These are phyloP conservation scores for Leccinum longicurvipes DNA, from an alignment of 768 basidiomycete species.

Conservation along the genomic window DNA sequence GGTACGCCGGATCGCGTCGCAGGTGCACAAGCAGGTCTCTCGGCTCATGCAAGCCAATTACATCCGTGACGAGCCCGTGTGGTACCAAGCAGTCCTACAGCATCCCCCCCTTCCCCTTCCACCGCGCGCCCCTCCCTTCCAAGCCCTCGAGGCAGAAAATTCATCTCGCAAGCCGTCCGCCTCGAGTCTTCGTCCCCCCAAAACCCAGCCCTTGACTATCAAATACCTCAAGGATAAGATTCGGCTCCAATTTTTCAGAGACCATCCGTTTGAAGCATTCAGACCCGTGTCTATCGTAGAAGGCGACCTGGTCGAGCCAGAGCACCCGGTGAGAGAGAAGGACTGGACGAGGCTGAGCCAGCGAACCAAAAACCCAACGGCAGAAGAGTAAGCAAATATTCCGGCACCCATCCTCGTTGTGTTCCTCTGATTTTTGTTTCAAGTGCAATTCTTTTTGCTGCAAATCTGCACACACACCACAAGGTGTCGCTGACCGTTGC, in stretches of 20 bases:
- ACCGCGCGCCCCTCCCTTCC: constrained; percentile 57
- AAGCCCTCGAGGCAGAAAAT: constrained; percentile 44
- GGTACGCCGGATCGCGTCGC: constrained; percentile 78
- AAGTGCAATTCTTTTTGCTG: constrained; percentile 78
- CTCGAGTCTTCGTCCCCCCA: constrained; percentile 33
- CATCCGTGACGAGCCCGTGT: constrained; percentile 65
- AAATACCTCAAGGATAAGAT: constrained; percentile 82
- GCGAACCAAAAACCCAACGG: constrained; percentile 73
- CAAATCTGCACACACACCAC: constrained; percentile 72
- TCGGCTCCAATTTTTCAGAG: constrained; percentile 87
- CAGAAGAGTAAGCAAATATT: constrained; percentile 77
- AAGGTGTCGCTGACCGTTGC: constrained; percentile 66
- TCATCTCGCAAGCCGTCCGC: constrained; percentile 21
- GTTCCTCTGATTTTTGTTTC: constrained; percentile 10
- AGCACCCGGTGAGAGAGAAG: constrained; percentile 53
- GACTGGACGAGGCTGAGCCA: constrained; percentile 81
- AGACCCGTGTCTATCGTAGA: constrained; percentile 78
- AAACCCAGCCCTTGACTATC: constrained; percentile 54
- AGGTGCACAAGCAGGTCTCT: constrained; percentile 86
- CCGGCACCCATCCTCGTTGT: neutral
- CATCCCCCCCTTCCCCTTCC: constrained; percentile 89
- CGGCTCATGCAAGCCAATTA: constrained; percentile 69
- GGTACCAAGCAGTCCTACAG: constrained; percentile 82
- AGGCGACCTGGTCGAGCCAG: constrained; percentile 50
- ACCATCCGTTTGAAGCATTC: constrained; percentile 96